phyloP scores from a whole-genome alignment of 805 yeast species.

The Hanseniaspora lachancei region DNA sequence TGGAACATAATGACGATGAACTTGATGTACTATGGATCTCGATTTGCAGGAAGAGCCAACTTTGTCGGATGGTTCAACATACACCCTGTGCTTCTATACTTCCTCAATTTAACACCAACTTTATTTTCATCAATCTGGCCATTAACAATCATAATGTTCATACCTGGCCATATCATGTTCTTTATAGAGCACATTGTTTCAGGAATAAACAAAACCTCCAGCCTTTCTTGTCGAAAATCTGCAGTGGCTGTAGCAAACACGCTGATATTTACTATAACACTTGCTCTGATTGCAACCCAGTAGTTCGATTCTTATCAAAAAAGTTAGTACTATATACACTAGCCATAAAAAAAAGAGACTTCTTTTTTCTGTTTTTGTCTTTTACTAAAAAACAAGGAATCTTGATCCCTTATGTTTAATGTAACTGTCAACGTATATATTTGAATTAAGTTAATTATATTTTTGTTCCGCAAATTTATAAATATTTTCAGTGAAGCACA shows the following conservation, averaged over 20 bases:
- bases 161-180: conserved; percentile 4
- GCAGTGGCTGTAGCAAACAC: background rate
- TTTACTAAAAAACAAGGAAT: too few species aligned
- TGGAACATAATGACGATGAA: conserved; percentile 2
- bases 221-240: background rate
- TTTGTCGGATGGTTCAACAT: conserved; percentile 4
- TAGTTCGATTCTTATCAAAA: background rate
- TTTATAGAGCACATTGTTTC: background rate
- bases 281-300: background rate
- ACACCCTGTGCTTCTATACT: background rate
- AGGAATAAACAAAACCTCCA: background rate
- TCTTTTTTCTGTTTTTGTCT: background rate
- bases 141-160: background rate
- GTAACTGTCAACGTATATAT: too few species aligned
- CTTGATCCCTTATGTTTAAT: too few species aligned
- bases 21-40: background rate
- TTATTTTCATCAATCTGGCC: background rate
- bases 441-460: too few species aligned
- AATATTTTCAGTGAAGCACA: background rate
- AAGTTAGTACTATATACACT: background rate
- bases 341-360: background rate
- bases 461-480: conserved; percentile 1
- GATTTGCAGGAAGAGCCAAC: conserved; percentile 1
- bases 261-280: background rate
- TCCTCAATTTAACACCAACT: background rate